phyloP scores from a whole-genome alignment of 176 grass and related monocot genomes.

The Metroxylon sagu region DNA sequence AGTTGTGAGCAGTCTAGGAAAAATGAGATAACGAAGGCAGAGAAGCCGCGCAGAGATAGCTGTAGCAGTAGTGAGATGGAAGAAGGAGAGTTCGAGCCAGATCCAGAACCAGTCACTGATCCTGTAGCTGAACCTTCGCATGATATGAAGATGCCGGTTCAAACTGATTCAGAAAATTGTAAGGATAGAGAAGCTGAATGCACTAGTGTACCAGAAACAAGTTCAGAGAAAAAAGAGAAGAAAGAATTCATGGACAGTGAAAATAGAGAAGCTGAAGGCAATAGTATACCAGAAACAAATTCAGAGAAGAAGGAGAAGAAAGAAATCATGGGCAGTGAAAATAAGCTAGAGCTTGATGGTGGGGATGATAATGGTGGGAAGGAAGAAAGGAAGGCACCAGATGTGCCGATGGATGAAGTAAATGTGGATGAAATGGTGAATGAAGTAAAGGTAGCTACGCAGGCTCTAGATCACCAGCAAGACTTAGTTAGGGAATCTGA shows the following conservation, averaged over 20 bases:
- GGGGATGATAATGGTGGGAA: slow-evolving; percentile 1
- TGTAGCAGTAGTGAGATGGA: slow-evolving; percentile 48
- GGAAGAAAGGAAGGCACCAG: slow-evolving; percentile 4
- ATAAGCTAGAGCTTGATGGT: slow-evolving; percentile 8
- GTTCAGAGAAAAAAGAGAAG: slow-evolving; percentile 18
- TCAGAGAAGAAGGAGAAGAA: slow-evolving; percentile 21
- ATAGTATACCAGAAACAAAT: slow-evolving; percentile 8
- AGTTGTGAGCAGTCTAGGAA: slow-evolving; percentile 30
- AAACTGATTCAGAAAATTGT: slow-evolving; percentile 10
- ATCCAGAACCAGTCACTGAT: slow-evolving; percentile 28
- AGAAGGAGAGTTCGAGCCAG: slow-evolving; percentile 82
- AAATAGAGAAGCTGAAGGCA: neutral
- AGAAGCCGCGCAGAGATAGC: slow-evolving; percentile 30
- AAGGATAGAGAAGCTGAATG: slow-evolving; percentile 21
- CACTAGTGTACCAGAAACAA: slow-evolving; percentile 5
- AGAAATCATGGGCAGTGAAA: slow-evolving; percentile 4
- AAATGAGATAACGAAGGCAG: slow-evolving; percentile 28
- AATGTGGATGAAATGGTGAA: neutral
- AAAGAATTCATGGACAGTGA: slow-evolving; percentile 6
- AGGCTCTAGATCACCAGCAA: no score
- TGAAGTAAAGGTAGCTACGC: neutral
- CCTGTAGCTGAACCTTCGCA: slow-evolving; percentile 5
- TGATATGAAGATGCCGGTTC: slow-evolving; percentile 15
- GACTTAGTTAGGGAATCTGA: neutral
- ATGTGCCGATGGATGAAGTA: neutral